These are phyloP conservation scores for Vigna radiata DNA, from an alignment of 306 rosid species.

Conservation along the genomic window DNA sequence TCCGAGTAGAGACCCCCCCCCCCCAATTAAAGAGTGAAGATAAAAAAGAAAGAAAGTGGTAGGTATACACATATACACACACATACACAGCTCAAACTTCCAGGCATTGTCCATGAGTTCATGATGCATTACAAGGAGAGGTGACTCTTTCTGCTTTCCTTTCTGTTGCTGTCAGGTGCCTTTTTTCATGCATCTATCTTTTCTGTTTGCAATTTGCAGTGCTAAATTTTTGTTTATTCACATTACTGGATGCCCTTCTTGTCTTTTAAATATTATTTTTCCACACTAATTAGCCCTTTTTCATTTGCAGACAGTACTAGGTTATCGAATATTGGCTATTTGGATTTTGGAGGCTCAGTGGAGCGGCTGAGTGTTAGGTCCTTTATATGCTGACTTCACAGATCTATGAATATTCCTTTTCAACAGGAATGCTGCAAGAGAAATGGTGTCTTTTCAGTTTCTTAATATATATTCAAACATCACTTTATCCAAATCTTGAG, in stretches of 20 bases:
- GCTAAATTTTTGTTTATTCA: slow-evolving; percentile 5
- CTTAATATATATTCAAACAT: slow-evolving; percentile 42
- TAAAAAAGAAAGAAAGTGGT: not conserved
- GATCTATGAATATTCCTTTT: slow-evolving; percentile 64
- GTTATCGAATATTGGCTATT: slow-evolving; percentile 41
- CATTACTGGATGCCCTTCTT: slow-evolving; percentile 32
- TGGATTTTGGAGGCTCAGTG: slow-evolving; percentile 39
- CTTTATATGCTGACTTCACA: slow-evolving; percentile 44
- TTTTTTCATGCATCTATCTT: slow-evolving; percentile 2
- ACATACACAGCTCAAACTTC: slow-evolving; percentile 24
- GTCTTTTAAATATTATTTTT: slow-evolving; percentile 7
- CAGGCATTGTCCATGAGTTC: slow-evolving; percentile 30
- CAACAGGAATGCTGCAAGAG: slow-evolving; percentile 32
- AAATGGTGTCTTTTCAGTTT: slow-evolving; percentile 51
- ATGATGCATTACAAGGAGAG: slow-evolving; percentile 21
- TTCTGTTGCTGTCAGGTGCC: slow-evolving; percentile 54
- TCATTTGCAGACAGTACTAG: slow-evolving; percentile 43
- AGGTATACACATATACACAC: not conserved
- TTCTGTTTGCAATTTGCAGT: slow-evolving; percentile 27
- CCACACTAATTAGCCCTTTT: slow-evolving; percentile 27
- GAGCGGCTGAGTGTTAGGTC: slow-evolving; percentile 28
- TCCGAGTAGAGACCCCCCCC: not conserved
- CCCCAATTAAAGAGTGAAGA: not conserved
- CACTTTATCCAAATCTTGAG: slow-evolving; percentile 35
- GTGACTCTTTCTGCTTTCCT: slow-evolving; percentile 42